Base-by-base conservation (phyloP, 2,329 filamentous ascomycete species). In the Calonectria montana region DNA sequence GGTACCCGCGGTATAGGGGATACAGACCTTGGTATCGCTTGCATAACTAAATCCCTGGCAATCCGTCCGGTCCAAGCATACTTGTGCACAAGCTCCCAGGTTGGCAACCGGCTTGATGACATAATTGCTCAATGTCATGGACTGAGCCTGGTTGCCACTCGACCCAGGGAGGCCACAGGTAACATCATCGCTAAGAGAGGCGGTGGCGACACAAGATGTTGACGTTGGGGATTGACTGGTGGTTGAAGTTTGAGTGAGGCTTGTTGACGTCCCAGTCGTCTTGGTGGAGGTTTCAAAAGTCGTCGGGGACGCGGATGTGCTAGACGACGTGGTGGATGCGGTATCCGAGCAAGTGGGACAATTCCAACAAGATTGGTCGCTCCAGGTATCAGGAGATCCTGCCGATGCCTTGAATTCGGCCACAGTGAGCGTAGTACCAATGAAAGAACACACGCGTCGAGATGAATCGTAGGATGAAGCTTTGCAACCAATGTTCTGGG, bases 81-180 rank as follows among this genome's bases (percentile, higher is more conserved):
- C 48, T 2, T 72, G 59, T 8, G 72, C 73, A 7, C 75, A 77
- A 8, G 65, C 73, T 3, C 50, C 25, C 0, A 77, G 57, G 23
- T 65, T 77, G 23, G 73, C 70, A 9, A 77, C 75, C 3, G 74
- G 68, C 13, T 70, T 77, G 65, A 72, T 64, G n/a, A 66, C 23
- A 23, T 66, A 76, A 41, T 73, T 65, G 1, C 64, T 43, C 0
- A 76, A 59, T 4, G 61, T 67, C 35, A 61, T 61, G 2, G 67
- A 73, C 27, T 77, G 75, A 1, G 59, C 70, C 13, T 75, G 72
- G 39, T 77, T 69, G 2, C 69, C 74, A 5, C 65, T 73, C 15
- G 67, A 43, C 2, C 75, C 75, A 1, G 75, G 72, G 0, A 76
- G 27, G 8, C 75, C 75, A 13, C 75, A 77, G 2, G 67, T 74